These are phyloP conservation scores for Kregervanrija pseudodelftensis DNA, from an alignment of 805 yeast species.

Conservation along the genomic window DNA sequence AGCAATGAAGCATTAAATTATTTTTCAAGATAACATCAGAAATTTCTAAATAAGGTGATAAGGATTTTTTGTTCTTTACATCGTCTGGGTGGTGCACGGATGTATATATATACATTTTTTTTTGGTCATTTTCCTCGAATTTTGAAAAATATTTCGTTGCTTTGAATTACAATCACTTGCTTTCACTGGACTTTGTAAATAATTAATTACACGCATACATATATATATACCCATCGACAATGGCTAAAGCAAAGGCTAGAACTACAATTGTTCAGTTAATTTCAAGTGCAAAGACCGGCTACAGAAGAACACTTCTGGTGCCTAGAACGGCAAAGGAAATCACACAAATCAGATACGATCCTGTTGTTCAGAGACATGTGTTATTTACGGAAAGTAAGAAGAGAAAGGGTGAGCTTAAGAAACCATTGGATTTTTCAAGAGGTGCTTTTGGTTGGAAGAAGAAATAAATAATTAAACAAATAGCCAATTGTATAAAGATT, in stretches of 20 bases:
- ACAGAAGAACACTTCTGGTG: slow-evolving; percentile 67
- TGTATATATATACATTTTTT: too few species aligned
- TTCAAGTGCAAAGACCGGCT: slow-evolving; percentile 89
- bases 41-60: too few species aligned
- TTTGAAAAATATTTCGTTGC: too few species aligned
- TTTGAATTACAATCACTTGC: too few species aligned
- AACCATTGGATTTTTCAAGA: slow-evolving; percentile 43
- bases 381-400: slow-evolving; percentile 82
- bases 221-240: background rate
- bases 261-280: slow-evolving; percentile 78
- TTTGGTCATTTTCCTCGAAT: too few species aligned
- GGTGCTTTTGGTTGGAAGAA: slow-evolving; percentile 32
- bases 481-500: background rate
- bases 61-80: too few species aligned
- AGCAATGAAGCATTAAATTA: too few species aligned
- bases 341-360: slow-evolving; percentile 81
- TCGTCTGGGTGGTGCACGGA: too few species aligned
- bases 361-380: slow-evolving; percentile 84
- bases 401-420: slow-evolving; percentile 58
- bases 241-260: slow-evolving; percentile 58
- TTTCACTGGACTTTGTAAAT: too few species aligned
- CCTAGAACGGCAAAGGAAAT: slow-evolving; percentile 78
- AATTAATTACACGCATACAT: background rate
- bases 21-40: too few species aligned
- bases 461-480: slow-evolving; percentile 14